Evolutionary conservation across 768 basidiomycete species (phyloP), one percentile per base, ranked within the genome.

Genomic region (Russula abietina): DNA sequence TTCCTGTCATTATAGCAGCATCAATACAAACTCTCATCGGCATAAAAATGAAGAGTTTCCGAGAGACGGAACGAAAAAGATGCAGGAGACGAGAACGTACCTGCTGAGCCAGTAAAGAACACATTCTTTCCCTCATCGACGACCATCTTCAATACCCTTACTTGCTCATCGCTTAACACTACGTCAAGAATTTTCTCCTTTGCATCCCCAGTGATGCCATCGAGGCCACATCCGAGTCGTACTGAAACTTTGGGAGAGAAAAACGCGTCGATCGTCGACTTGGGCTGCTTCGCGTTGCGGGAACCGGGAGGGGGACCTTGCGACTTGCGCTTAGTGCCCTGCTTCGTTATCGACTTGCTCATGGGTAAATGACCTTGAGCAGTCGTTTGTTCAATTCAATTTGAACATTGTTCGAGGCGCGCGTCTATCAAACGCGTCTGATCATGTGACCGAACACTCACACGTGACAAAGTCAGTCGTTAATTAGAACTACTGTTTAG

Each of bases 71-170:
- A 12, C 11, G 36, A 3, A 36, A 52, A 17, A 33, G 26, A 28
- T 14, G 10, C 14, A 14, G 24, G 11, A 10, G n/a, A n/a, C n/a
- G n/a, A n/a, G 30, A 14, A 68, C 78, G 55, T 64, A 85, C 85
- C 85, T n/a, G 86, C 86, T 5, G 81, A 80, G 4, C 86, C 86
- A 9, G 86, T 87, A 69, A 87, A 87, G 73, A 88, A 87, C 17
- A 88, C 77, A 53, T 73, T 85, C 73, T 82, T 79, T 12, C 78
- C 81, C 38, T 82, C 79, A 2, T 85, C 80, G 11, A 86, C 80
- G 3, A 78, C 79, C 72, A 85, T 74, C 43, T 72, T 70, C 51
- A 86, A 67, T 0, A 87, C 80, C 33, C 71, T 71, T 45, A 75
- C 73, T 69, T 87, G 86, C 64, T 87, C 83, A 10, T 75, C 73